Evolutionary conservation across 2,329 filamentous ascomycete genomes (phyloP), one percentile per base, ranked within the genome.

Genomic region (Zymoseptoria pseudotritici): DNA sequence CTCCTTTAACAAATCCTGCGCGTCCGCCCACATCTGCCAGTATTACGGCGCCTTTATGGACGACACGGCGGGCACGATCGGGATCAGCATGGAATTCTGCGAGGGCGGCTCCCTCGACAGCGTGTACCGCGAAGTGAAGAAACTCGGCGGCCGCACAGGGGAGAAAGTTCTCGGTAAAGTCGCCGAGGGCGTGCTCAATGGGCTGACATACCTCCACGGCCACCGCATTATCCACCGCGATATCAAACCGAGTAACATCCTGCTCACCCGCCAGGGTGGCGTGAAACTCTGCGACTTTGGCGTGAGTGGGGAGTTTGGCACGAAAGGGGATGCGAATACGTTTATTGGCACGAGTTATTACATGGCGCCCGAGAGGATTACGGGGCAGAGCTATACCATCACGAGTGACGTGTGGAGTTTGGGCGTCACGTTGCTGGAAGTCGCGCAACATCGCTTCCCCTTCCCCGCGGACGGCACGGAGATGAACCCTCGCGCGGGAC

Each of bases 261-360:
- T 99, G 21, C 83, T 99, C 29, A 96, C 91, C 73, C 88, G 93
- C 62, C 86, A 90, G 66, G 94, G 94, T 36, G 89, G 96, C 69
- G 93, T 99, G 66, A 99, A 99, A 78, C 85, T 99, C 17, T 99
- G 94, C 78, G 94, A 99, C 77, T 99, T 99, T 73, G 94, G 94
- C 68, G 94, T 99, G 54, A 96, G 90, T 61, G 94, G 94, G 66
- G 94, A 97, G 75, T 97, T 97, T 72, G 95, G 94, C 65, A 99
- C 94, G 55, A 97, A 99, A 76, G 94, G 94, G 57, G 94, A 97
- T 73, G 94, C 94, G 65, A 97, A 97, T 74, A 99, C 94, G 0
- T 99, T 99, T 72, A 99, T 99, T 72, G 94, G 94, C 64, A 99
- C 94, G 11, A 96, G 90, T 62, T 99, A 97, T 74, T 99, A 99